A percentile compares a stretch with the other conserved stretches of the same genome.
Evolutionary conservation across 257 asterid species (phyloP).

Genomic region (Nicotiana sylvestris): DNA sequence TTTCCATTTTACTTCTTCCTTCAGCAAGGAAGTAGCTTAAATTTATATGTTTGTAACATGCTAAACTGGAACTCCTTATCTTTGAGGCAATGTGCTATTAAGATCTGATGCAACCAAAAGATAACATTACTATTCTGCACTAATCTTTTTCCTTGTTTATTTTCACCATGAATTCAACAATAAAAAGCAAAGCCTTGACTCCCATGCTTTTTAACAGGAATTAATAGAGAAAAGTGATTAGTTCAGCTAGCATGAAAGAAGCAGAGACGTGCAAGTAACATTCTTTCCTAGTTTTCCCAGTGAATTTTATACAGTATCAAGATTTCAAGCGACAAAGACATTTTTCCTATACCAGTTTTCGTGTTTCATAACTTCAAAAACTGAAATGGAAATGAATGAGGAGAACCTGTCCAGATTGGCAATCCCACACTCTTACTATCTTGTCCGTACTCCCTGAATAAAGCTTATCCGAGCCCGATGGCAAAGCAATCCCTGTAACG

Average conservation of each 20-base stretch:
- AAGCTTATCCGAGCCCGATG: constrained; percentile 88
- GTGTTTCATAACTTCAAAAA: background rate
- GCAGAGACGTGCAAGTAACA: background rate
- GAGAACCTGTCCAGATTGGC: constrained; percentile 93
- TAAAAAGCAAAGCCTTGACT: background rate
- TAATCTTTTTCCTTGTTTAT: too few species aligned
- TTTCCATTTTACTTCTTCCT: background rate
- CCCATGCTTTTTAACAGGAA: too few species aligned
- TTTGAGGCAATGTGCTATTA: background rate
- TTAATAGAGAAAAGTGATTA: too few species aligned
- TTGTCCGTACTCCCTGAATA: constrained; percentile 90
- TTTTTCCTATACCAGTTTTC: background rate
- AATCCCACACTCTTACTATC: constrained; percentile 91
- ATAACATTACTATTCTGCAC: too few species aligned
- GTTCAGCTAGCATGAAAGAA: background rate
- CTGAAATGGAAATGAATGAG: background rate
- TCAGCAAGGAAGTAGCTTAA: background rate
- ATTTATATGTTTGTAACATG: background rate
- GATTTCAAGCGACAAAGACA: background rate
- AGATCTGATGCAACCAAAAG: background rate
- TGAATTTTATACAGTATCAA: background rate
- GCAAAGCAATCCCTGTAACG: constrained; percentile 82
- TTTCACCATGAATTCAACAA: background rate
- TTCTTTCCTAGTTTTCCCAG: background rate
- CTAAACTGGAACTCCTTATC: background rate